Conservation (phyloP, 2,329 filamentous ascomycete genomes). For the Pseudocercospora musae region DNA sequence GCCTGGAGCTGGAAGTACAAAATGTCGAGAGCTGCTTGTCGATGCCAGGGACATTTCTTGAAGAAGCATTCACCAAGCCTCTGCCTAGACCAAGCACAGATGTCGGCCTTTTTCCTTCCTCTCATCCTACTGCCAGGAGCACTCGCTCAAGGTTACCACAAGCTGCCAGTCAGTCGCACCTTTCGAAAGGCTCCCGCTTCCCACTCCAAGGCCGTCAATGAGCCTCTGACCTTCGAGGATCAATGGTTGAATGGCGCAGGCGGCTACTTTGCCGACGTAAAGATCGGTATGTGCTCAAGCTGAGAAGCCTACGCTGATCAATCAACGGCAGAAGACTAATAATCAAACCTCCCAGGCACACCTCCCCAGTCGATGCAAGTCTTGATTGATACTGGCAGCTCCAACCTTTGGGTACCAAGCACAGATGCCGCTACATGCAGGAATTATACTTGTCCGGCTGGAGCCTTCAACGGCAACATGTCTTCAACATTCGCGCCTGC, state of each 20-base stretch:
- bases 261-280: not conserved
- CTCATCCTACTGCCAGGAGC: not conserved
- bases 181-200: not conserved
- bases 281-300: not conserved
- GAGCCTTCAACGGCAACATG: not conserved
- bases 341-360: not conserved
- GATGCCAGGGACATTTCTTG: not conserved
- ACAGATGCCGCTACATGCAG: not conserved
- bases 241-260: not conserved
- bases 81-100: not conserved
- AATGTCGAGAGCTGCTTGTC: not conserved
- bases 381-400: not conserved
- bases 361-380: not conserved
- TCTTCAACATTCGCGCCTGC: not conserved
- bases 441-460: not conserved
- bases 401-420: not conserved
- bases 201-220: not conserved
- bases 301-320: not conserved
- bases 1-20: constrained; percentile 2
- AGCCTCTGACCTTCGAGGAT: not conserved
- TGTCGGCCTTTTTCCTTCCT: not conserved
- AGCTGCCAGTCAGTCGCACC: not conserved
- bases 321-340: not conserved
- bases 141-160: not conserved
- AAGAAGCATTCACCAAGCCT: not conserved